Conservation (phyloP, 106 monocot genomes). For the Dioscorea alata region DNA sequence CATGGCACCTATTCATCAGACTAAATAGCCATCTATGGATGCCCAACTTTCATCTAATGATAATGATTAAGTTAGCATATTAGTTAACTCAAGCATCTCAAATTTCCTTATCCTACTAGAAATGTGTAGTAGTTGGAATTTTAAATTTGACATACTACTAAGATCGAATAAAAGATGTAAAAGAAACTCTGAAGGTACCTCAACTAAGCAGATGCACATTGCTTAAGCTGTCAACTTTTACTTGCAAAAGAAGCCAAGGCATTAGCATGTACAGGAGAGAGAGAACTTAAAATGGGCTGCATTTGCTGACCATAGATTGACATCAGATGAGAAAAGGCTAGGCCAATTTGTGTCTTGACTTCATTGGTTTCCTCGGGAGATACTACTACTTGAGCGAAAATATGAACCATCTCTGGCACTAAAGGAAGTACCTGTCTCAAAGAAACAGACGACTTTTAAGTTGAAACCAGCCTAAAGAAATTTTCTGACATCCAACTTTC, state of each 20-base stretch:
- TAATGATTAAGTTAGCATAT: too few relatives aligned
- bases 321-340: slow-evolving; percentile 73
- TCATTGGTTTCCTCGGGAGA: slow-evolving; percentile 67
- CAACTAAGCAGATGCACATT: too few relatives aligned
- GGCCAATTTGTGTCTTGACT: slow-evolving; percentile 65
- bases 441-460: slow-evolving; percentile 1
- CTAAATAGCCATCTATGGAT: too few relatives aligned
- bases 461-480: neutral
- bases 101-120: too few relatives aligned
- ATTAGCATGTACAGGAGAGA: slow-evolving; percentile 69
- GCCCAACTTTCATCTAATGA: too few relatives aligned
- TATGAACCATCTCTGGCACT: slow-evolving; percentile 69
- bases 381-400: slow-evolving; percentile 68
- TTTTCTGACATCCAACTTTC: neutral
- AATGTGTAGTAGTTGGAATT: too few relatives aligned
- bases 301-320: slow-evolving; percentile 83
- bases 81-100: too few relatives aligned
- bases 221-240: slow-evolving; percentile 29
- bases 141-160: too few relatives aligned
- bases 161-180: too few relatives aligned
- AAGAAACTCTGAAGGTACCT: too few relatives aligned
- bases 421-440: slow-evolving; percentile 65
- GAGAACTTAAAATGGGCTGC: slow-evolving; percentile 70
- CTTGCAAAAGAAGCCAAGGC: slow-evolving; percentile 59
- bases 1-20: too few relatives aligned